Percentiles rank a stretch among this genome's conserved stretches.
These are phyloP conservation scores for Flaveria floridana DNA, from an alignment of 140 eudicot genomes.

Conservation along the genomic window DNA sequence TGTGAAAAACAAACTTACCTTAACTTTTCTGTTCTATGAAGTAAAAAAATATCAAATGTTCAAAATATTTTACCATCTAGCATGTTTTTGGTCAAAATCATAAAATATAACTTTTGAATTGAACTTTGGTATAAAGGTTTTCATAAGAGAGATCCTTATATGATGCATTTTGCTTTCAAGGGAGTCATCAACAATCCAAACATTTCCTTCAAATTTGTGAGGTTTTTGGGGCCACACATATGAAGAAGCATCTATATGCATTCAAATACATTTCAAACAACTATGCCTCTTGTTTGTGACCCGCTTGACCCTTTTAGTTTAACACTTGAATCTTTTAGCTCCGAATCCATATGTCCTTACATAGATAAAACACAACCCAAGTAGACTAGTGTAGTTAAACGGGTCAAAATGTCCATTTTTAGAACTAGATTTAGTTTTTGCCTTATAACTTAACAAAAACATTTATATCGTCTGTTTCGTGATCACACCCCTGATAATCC, in stretches of 20 bases:
- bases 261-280: not conserved
- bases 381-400: not conserved
- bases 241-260: conserved; percentile 15
- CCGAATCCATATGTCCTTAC: not conserved
- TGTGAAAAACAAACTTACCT: not conserved
- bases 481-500: not conserved
- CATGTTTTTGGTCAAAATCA: not conserved
- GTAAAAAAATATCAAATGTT: too few relatives aligned
- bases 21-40: not conserved
- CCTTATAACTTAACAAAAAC: not conserved
- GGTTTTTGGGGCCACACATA: conserved; percentile 32
- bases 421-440: not conserved
- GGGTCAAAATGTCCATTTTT: not conserved
- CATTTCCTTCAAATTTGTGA: conserved; percentile 23
- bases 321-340: not conserved
- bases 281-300: not conserved
- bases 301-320: not conserved
- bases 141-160: conserved; percentile 19
- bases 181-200: conserved; percentile 31
- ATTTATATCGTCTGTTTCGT: not conserved
- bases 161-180: conserved; percentile 27
- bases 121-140: conserved; percentile 18
- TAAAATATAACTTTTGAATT: not conserved
- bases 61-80: too few relatives aligned
- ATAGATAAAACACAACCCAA: conserved; percentile 2